These are phyloP conservation scores for Fusarium irregulare DNA, from an alignment of 2,329 filamentous ascomycete genomes.

Conservation along the genomic window DNA sequence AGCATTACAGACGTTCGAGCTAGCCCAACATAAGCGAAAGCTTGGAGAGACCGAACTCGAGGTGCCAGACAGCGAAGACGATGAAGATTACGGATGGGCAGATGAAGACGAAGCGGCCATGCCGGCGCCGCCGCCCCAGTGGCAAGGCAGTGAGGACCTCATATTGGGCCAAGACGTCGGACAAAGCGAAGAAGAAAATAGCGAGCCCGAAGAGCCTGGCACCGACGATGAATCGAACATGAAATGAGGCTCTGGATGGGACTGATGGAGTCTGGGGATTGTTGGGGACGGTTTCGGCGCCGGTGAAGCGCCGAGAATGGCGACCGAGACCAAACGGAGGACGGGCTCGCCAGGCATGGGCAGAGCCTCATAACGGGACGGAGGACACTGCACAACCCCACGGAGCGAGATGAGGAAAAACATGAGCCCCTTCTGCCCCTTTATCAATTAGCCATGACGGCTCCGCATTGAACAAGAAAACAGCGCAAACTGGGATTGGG, in stretches of 20 bases:
- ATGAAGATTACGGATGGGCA: slow-evolving; percentile 80
- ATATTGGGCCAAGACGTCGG: slow-evolving; percentile 62
- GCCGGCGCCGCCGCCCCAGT: slow-evolving; percentile 71
- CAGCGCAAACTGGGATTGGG: slow-evolving; percentile 36
- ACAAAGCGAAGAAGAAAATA: slow-evolving; percentile 52
- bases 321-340: slow-evolving; percentile 35
- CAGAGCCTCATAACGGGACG: slow-evolving; percentile 34
- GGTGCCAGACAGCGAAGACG: slow-evolving; percentile 71
- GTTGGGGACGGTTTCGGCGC: slow-evolving; percentile 41
- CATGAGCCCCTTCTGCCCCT: slow-evolving; percentile 32
- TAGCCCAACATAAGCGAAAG: slow-evolving; percentile 69
- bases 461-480: slow-evolving; percentile 39
- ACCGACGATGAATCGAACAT: slow-evolving; percentile 37
- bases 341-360: slow-evolving; percentile 22
- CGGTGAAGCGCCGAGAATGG: slow-evolving; percentile 49
- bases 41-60: slow-evolving; percentile 69
- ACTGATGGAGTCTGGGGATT: slow-evolving; percentile 37
- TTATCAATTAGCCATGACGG: slow-evolving; percentile 37
- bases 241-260: slow-evolving; percentile 39
- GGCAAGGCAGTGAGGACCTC: slow-evolving; percentile 75
- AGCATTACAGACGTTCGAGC: slow-evolving; percentile 50
- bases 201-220: slow-evolving; percentile 37
- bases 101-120: slow-evolving; percentile 72
- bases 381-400: slow-evolving; percentile 14
- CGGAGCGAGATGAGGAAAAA: slow-evolving; percentile 36